phyloP scores from a whole-genome alignment of 108 stramenopile species.

The Parmales sp. region DNA sequence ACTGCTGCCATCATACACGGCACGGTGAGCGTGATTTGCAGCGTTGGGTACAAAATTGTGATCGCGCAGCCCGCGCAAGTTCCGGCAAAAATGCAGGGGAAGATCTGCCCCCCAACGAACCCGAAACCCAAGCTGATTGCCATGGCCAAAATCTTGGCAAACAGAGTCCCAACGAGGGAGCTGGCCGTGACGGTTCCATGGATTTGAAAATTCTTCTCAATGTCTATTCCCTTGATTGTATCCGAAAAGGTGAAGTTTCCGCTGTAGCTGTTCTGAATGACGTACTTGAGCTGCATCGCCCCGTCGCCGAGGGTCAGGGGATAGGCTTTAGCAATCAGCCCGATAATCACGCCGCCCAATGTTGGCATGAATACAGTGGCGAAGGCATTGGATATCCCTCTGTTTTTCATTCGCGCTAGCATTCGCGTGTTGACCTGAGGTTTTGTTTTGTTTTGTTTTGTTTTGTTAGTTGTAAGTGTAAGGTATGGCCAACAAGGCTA shows the following conservation, averaged over 20 bases:
- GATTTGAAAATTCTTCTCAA: background rate
- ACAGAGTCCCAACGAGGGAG: background rate
- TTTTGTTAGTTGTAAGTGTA: background rate
- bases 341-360: conserved; percentile 4
- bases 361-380: background rate
- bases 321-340: background rate
- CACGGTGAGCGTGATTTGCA: background rate
- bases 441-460: too few relatives aligned
- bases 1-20: conserved; percentile 8
- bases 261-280: background rate
- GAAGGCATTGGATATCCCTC: background rate
- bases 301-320: conserved; percentile 15
- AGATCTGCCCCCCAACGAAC: conserved; percentile 12
- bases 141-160: conserved; percentile 6
- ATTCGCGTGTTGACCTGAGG: background rate
- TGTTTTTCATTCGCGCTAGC: background rate
- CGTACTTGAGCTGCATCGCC: background rate
- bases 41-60: background rate
- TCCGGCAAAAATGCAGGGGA: conserved; percentile 12
- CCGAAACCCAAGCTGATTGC: conserved; percentile 11
- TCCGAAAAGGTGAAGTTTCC: background rate
- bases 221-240: background rate
- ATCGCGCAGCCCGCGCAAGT: background rate
- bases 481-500: background rate
- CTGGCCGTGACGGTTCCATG: background rate